Evolutionary conservation across 352 stramenopile genomes (phyloP).

Genomic region (Phytophthora parvispora): DNA sequence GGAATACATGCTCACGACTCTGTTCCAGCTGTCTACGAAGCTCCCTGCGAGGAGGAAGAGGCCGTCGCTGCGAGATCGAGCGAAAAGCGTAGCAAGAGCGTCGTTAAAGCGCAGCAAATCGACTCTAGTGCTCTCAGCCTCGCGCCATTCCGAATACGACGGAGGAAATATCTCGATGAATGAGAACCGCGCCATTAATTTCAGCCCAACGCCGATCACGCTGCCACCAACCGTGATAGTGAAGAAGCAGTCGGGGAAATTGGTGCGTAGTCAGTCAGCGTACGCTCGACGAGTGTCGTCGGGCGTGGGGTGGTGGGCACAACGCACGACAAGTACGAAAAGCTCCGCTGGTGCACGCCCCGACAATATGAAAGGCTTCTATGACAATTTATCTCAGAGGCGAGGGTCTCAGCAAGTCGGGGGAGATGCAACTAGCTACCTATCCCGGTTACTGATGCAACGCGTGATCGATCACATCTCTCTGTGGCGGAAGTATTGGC

Average conservation of each 20-base stretch:
- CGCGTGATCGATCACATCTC: constrained; percentile 41
- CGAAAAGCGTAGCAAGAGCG: neutral
- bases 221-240: constrained; percentile 4
- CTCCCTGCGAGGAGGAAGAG: constrained; percentile 6
- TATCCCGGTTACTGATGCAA: constrained; percentile 29
- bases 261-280: constrained; percentile 66
- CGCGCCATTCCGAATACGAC: constrained; percentile 31
- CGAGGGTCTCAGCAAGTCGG: constrained; percentile 13
- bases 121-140: constrained; percentile 19
- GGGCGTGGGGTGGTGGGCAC: constrained; percentile 19
- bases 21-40: constrained; percentile 54
- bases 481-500: constrained; percentile 45
- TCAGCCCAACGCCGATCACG: constrained; percentile 15
- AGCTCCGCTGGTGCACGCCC: neutral
- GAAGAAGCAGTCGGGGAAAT: constrained; percentile 2
- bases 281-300: constrained; percentile 40
- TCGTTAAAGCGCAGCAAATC: constrained; percentile 42
- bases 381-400: constrained; percentile 45
- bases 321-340: constrained; percentile 8
- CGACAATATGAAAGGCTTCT: constrained; percentile 45
- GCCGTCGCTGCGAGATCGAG: constrained; percentile 21
- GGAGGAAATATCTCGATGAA: constrained; percentile 37
- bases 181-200: constrained; percentile 28
- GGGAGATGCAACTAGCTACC: neutral
- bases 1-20: constrained; percentile 66